Evolutionary conservation across 2,329 filamentous ascomycete species (phyloP), one percentile per base, ranked within the genome.

Genomic region (Elsinoe batatas): DNA sequence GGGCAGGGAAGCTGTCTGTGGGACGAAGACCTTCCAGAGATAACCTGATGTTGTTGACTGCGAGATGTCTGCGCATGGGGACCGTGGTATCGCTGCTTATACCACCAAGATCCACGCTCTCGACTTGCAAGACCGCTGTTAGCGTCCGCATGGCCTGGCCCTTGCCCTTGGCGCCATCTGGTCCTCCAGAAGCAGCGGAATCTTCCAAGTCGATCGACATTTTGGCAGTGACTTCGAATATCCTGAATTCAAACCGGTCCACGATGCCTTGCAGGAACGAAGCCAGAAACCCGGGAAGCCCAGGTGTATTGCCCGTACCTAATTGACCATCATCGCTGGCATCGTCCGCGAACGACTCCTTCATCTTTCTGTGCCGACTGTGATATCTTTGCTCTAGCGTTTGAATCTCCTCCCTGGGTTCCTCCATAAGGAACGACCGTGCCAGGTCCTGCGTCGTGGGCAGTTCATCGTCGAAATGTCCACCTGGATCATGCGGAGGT

Each of bases 361-460:
- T 79, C 38, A 87, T 68, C 57, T 83, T 79, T n/a, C 57, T 58
- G 17, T 38, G 42, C 56, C 82, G 77, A 0, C 78, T 78, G 64
- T 85, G 81, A 13, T 91, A 69, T 7, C 84, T 84, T 49, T 84
- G 80, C 66, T 90, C 84, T 20, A 91, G 74, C 64, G 84, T 79
- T 57, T 75, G 76, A 60, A 79, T 83, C 63, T 89, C 85, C 49
- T 80, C 75, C 4, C 73, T 72, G 11, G 85, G 81, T 64, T 89
- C 83, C 1, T 84, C 80, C 61, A 85, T 77, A n/a, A 91, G 74
- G 65, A 91, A 91, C 0, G 87, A 91, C 65, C 86, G 79, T 12
- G 88, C 87, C 12, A 93, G 74, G 61, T 90, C 84, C 57, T 82
- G 80, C 1, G 85, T 79, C 20, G 85, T 85, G 0, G 86, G 87